phyloP scores from a whole-genome alignment of 2,329 filamentous ascomycete genomes.

The Paecilomyces formosus region DNA sequence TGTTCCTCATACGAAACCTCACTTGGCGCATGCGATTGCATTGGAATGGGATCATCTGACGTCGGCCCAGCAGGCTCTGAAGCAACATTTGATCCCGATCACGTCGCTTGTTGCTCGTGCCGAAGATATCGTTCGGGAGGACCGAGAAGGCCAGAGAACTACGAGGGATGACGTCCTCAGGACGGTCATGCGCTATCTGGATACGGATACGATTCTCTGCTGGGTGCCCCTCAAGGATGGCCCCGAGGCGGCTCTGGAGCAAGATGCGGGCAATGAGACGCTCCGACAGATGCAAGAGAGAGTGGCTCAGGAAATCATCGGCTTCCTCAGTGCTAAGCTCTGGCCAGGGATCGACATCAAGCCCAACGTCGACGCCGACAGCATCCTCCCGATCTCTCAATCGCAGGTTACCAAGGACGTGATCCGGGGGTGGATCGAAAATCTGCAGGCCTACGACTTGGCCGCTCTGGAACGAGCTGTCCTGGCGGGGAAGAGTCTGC shows the following conservation, averaged over 20 bases:
- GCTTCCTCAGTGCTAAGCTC: slow-evolving; percentile 61
- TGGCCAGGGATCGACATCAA: slow-evolving; percentile 78
- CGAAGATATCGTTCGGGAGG: slow-evolving; percentile 68
- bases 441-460: slow-evolving; percentile 70
- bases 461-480: slow-evolving; percentile 78
- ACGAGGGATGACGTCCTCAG: slow-evolving; percentile 58
- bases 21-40: slow-evolving; percentile 78
- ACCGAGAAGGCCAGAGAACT: slow-evolving; percentile 43
- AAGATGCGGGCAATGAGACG: slow-evolving; percentile 44
- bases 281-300: slow-evolving; percentile 67
- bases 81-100: slow-evolving; percentile 80
- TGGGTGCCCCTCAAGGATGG: slow-evolving; percentile 59
- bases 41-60: slow-evolving; percentile 87
- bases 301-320: slow-evolving; percentile 62
- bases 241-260: slow-evolving; percentile 26
- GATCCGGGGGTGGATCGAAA: slow-evolving; percentile 68
- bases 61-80: slow-evolving; percentile 74
- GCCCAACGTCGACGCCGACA: slow-evolving; percentile 71
- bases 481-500: slow-evolving; percentile 77
- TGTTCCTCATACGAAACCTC: slow-evolving; percentile 66
- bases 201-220: slow-evolving; percentile 88
- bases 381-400: slow-evolving; percentile 70
- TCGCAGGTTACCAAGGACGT: slow-evolving; percentile 66
- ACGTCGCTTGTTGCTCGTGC: slow-evolving; percentile 80
- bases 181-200: slow-evolving; percentile 74